Conservation (phyloP, 441 rosid genomes). For the Adansonia grandidieri region DNA sequence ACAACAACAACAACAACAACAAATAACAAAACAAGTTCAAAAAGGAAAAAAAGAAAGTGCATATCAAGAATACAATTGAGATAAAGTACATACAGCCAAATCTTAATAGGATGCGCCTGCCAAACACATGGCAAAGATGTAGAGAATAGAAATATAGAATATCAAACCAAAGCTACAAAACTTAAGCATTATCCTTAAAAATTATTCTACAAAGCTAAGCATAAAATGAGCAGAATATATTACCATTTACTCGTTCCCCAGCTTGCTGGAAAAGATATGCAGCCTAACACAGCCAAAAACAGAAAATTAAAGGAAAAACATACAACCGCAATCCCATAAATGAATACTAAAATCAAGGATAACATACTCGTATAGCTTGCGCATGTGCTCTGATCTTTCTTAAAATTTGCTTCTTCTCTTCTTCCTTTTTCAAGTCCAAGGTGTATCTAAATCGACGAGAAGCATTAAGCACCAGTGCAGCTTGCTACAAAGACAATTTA, state of each 20-base stretch:
- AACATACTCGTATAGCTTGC: conserved; percentile 73
- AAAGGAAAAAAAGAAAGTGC: no score
- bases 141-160: conserved; percentile 15
- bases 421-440: conserved; percentile 87
- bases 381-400: conserved; percentile 88
- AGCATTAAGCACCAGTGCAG: conserved; percentile 96
- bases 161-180: background rate
- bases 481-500: conserved; percentile 57
- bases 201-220: background rate
- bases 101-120: background rate
- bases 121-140: background rate
- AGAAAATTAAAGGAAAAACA: conserved; percentile 16
- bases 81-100: background rate
- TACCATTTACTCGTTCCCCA: conserved; percentile 62
- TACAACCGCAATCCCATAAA: background rate
- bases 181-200: background rate
- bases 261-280: conserved; percentile 78
- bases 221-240: conserved; percentile 20
- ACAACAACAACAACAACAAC: no score
- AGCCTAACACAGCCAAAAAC: conserved; percentile 60
- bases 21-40: no score
- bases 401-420: conserved; percentile 64
- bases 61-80: background rate
- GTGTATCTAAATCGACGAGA: conserved; percentile 95
- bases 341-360: conserved; percentile 13